Base-by-base conservation (phyloP, 495 filamentous ascomycete species). In the Penicillium crystallinum region DNA sequence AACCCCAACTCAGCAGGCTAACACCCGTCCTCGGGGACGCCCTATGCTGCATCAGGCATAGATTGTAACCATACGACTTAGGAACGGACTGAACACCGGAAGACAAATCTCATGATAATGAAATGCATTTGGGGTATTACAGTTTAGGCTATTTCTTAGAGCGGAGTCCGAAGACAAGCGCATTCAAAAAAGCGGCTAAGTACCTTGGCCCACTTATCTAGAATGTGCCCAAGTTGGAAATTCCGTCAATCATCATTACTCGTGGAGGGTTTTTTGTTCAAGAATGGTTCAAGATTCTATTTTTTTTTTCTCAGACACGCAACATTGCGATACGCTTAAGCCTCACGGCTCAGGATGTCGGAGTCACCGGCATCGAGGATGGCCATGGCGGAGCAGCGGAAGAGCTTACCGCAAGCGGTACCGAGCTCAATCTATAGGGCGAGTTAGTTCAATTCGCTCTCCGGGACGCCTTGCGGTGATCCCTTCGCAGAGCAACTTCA, bases 351-450 rank as follows among this genome's bases (percentile, higher is more conserved):
- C 19, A 98, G 80, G 74, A 98, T 97, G 78, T 98, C 92, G 49
- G 88, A 93, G 83, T 97, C 93, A 87, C 93, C 93, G 73, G 91
- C 91, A 77, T 98, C 93, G 43, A 97, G 75, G 70, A 98, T 85
- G 54, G 92, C 85, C 90, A 97, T 96, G 69, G 90, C 95, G 41
- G 86, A 89, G 82, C 90, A 96, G 58, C 76, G 69, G 68, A 71
- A 77, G 60, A 95, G 84, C 75, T 95, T 95, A 74, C 90, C 90
- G 74, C 88, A 90, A 43, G 93, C 91, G 63, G 92, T 97, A 55
- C 93, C 93, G 51, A 98, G 80, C 76, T 98, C 92, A 73, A 98
- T 96, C 92, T 97, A 70, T 75, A 64, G 22, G 33, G 54, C 46
- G 25, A 33, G 51, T 62, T 59, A 62, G 59, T 62, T 46, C 27